A percentile compares a stretch with the other conserved stretches of the same genome.
phyloP scores from a whole-genome alignment of 495 filamentous ascomycete genomes.

The Penicillium egyptiacum region DNA sequence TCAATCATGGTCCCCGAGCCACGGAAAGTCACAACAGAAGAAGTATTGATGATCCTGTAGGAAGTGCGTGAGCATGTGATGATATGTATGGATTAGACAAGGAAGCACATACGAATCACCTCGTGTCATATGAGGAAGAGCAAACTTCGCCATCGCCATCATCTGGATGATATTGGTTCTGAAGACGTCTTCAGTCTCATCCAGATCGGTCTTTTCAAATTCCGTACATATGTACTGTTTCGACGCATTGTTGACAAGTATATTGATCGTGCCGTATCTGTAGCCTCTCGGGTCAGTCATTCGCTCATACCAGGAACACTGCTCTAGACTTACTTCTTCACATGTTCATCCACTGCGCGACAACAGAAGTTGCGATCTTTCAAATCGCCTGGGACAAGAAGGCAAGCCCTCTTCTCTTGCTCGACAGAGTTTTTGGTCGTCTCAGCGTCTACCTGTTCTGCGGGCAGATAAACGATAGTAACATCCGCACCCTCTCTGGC shows the following conservation, averaged over 20 bases:
- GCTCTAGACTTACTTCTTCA: conserved; percentile 36
- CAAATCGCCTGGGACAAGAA: conserved; percentile 50
- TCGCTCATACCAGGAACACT: background rate
- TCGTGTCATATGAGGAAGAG: conserved; percentile 55
- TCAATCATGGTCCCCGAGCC: conserved; percentile 57
- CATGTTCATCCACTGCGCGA: conserved; percentile 51
- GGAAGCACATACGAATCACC: conserved; percentile 40
- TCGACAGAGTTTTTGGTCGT: conserved; percentile 52
- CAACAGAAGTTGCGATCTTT: conserved; percentile 46
- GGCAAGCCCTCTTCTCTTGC: conserved; percentile 43
- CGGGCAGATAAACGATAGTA: conserved; percentile 53
- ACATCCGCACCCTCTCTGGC: conserved; percentile 54
- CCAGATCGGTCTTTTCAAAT: conserved; percentile 52
- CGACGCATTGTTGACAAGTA: conserved; percentile 63
- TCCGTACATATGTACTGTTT: conserved; percentile 55
- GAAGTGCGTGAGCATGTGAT: conserved; percentile 1
- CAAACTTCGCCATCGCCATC: conserved; percentile 62
- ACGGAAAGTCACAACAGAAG: conserved; percentile 54
- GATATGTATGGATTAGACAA: background rate
- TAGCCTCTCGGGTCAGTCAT: background rate
- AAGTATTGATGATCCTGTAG: conserved; percentile 60
- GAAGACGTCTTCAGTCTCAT: conserved; percentile 54
- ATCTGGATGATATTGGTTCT: conserved; percentile 60
- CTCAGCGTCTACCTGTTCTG: conserved; percentile 53
- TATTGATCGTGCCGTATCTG: conserved; percentile 50